Base-by-base conservation (phyloP, 2,329 filamentous ascomycete genomes). In the Orbilia quercus region DNA sequence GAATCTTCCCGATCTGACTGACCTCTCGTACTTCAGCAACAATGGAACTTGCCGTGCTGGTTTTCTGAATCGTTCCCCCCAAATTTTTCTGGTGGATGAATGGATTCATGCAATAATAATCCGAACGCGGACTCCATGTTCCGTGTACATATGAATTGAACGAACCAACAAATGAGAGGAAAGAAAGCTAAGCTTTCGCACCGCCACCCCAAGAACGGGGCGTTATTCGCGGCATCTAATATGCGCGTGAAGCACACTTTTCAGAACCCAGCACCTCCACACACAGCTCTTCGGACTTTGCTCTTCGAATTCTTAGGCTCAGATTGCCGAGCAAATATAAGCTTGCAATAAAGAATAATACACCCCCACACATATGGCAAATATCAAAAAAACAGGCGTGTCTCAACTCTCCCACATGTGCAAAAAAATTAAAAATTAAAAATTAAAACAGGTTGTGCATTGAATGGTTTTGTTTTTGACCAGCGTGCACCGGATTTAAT, bases 41-140 rank as follows among this genome's bases (percentile, higher is more conserved):
- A 28, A 62, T 51, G 50, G 60, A 65, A 48, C 22, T 55, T 65
- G 25, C 60, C 60, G 60, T 42, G 50, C 40, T 34, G n/a, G n/a
- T 18, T 25, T 54, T 7, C 42, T 22, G 23, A 20, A 63, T n/a
- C n/a, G n/a, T n/a, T n/a, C n/a, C n/a, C n/a, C 31, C 31, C 31
- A 6, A 34, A 34, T 34, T 34, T 34, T 12, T 34, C 31, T 6
- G 31, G 5, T 5, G 36, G 36, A 14, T 40, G 14, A 40, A 18
- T 42, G 38, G 38, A 42, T 18, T 42, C 16, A 42, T 14, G 3
- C 38, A 42, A 12, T 42, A 42, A 18, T 6, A 42, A n/a, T n/a
- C 16, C 38, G 34, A 14, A 36, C 34, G 34, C 14, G n/a, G n/a
- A n/a, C n/a, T n/a, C n/a, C n/a, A n/a, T n/a, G n/a, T n/a, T n/a